phyloP scores from a whole-genome alignment of 208 protist species.

The Leishmania braziliensis region DNA sequence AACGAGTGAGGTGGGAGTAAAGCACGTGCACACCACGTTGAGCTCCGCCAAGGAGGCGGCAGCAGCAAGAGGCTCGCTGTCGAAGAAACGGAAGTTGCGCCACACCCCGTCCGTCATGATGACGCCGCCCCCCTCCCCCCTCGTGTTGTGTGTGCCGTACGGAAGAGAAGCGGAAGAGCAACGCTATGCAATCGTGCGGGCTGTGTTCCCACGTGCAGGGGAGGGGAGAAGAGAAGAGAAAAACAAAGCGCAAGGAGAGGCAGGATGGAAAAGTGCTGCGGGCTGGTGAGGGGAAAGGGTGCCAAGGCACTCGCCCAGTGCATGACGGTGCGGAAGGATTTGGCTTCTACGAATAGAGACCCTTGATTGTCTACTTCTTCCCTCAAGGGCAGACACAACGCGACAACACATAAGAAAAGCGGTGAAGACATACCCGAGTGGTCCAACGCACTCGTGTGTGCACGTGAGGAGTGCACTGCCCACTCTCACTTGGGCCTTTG shows the following conservation, averaged over 20 bases:
- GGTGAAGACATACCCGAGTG: neutral
- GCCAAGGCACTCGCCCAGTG: no score
- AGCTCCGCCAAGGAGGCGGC: slow-evolving; percentile 32
- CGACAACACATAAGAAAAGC: neutral
- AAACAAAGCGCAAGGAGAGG: neutral
- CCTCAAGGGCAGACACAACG: neutral
- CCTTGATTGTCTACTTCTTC: neutral
- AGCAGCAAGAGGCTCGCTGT: slow-evolving; percentile 34
- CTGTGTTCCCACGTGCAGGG: neutral
- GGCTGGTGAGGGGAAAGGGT: neutral
- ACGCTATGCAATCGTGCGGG: neutral
- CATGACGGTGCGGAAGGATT: no score
- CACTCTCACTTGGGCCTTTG: neutral
- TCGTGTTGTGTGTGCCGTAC: neutral
- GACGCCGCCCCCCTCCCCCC: no score
- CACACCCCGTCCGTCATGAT: slow-evolving; percentile 26
- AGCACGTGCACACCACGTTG: slow-evolving; percentile 71
- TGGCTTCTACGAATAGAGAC: neutral
- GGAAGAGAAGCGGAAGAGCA: neutral
- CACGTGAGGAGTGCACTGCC: neutral
- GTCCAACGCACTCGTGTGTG: neutral
- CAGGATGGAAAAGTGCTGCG: neutral
- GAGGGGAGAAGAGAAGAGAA: neutral
- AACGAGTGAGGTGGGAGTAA: slow-evolving; percentile 79
- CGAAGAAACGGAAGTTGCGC: slow-evolving; percentile 75